These are phyloP conservation scores for Saccharomycopsis olivae DNA, from an alignment of 805 yeast genomes.

Conservation along the genomic window DNA sequence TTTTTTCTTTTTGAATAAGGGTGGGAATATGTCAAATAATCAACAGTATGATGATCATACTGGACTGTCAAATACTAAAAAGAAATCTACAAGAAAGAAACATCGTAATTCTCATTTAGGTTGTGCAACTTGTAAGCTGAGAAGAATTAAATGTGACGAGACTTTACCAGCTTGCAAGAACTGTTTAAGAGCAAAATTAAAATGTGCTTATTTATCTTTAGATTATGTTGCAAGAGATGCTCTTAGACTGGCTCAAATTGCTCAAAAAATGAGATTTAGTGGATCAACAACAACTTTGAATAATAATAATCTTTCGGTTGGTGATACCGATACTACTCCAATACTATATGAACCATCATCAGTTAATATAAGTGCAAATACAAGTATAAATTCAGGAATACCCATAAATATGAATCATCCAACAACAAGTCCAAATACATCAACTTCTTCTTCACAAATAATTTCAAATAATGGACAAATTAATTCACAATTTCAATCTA, in stretches of 20 bases:
- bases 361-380: too few species aligned
- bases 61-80: too few species aligned
- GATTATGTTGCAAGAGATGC: slow-evolving; percentile 41
- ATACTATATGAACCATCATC: too few species aligned
- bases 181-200: slow-evolving; percentile 37
- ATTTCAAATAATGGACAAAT: too few species aligned
- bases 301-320: neutral
- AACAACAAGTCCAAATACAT: too few species aligned
- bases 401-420: too few species aligned
- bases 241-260: slow-evolving; percentile 37
- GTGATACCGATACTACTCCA: too few species aligned
- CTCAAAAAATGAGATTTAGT: slow-evolving; percentile 17
- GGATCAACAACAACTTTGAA: neutral
- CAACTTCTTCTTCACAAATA: too few species aligned
- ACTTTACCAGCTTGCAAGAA: slow-evolving; percentile 46
- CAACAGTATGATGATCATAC: neutral
- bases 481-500: too few species aligned
- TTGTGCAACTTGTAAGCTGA: slow-evolving; percentile 57
- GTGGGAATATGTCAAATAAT: neutral
- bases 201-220: slow-evolving; percentile 38
- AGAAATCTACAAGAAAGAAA: slow-evolving; percentile 33
- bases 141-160: slow-evolving; percentile 60
- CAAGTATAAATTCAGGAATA: too few species aligned
- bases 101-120: slow-evolving; percentile 67
- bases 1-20: neutral